Conservation (phyloP, 169 alveolate species). For the Haemoproteus tartakovskyi region DNA sequence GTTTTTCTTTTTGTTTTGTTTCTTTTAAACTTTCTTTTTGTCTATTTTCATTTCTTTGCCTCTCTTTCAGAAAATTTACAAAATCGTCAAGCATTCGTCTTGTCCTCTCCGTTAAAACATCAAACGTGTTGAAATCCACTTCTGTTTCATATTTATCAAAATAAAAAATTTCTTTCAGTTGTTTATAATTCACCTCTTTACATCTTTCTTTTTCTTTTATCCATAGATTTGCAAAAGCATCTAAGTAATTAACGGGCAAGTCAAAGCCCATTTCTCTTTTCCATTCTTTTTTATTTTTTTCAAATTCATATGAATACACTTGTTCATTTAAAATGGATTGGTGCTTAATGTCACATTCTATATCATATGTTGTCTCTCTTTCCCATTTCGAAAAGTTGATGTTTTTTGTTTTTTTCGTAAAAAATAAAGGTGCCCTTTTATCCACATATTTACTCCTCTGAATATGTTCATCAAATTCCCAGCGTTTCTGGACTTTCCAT, state of each 20-base stretch:
- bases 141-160: slow-evolving; percentile 26
- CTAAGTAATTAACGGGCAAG: slow-evolving; percentile 34
- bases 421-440: slow-evolving; percentile 11
- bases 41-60: neutral
- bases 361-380: slow-evolving; percentile 47
- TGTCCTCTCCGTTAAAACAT: slow-evolving; percentile 43
- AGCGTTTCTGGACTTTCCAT: slow-evolving; percentile 17
- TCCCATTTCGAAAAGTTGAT: slow-evolving; percentile 30
- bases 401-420: slow-evolving; percentile 33
- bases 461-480: slow-evolving; percentile 4
- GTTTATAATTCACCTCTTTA: slow-evolving; percentile 3
- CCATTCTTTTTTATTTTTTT: slow-evolving; percentile 31
- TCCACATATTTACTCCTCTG: slow-evolving; percentile 41
- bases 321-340: slow-evolving; percentile 15
- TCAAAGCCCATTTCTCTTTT: slow-evolving; percentile 34
- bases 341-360: slow-evolving; percentile 55
- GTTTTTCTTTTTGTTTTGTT: neutral
- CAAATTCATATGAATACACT: slow-evolving; percentile 32
- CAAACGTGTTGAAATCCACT: slow-evolving; percentile 8
- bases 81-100: slow-evolving; percentile 3
- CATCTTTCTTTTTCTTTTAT: slow-evolving; percentile 47
- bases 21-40: neutral
- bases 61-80: slow-evolving; percentile 8
- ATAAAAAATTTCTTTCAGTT: slow-evolving; percentile 7
- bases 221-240: slow-evolving; percentile 48